These are phyloP conservation scores for Talaromyces sp. DNA, from an alignment of 2,329 filamentous ascomycete genomes.

Conservation along the genomic window DNA sequence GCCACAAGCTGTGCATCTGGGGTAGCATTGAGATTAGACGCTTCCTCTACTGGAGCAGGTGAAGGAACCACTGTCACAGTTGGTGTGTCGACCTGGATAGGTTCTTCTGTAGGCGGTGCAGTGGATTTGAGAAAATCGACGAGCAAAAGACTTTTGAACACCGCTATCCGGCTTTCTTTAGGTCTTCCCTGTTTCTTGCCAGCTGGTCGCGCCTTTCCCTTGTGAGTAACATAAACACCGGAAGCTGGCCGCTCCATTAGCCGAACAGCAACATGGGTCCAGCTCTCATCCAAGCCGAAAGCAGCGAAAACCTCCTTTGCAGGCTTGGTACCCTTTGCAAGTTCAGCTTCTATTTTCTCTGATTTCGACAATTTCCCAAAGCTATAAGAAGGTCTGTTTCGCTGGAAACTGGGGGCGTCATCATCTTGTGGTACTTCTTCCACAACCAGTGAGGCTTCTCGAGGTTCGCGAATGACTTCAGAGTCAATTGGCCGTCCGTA, in stretches of 20 bases:
- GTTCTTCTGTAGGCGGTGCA: neutral
- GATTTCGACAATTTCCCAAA: constrained; percentile 29
- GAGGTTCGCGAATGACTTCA: neutral
- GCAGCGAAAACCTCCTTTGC: constrained; percentile 14
- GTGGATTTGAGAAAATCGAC: constrained; percentile 4
- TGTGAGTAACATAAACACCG: constrained; percentile 37
- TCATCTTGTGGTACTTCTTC: neutral
- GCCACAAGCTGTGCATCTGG: neutral
- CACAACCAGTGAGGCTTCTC: neutral
- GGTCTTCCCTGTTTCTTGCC: constrained; percentile 34
- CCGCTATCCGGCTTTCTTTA: constrained; percentile 31
- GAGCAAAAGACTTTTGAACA: constrained; percentile 28
- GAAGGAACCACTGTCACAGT: neutral
- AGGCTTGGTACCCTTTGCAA: neutral
- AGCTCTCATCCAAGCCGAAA: constrained; percentile 34
- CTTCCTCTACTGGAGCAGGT: neutral
- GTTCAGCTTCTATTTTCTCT: constrained; percentile 26
- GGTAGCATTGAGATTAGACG: neutral
- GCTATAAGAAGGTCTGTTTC: constrained; percentile 6
- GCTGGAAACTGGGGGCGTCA: neutral
- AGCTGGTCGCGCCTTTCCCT: constrained; percentile 31
- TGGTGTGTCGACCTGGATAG: neutral
- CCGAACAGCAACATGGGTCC: constrained; percentile 35
- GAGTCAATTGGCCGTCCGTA: neutral
- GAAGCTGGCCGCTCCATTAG: constrained; percentile 30